These are phyloP conservation scores for Pyricularia pennisetigena DNA, from an alignment of 2,329 filamentous ascomycete species.

Conservation along the genomic window DNA sequence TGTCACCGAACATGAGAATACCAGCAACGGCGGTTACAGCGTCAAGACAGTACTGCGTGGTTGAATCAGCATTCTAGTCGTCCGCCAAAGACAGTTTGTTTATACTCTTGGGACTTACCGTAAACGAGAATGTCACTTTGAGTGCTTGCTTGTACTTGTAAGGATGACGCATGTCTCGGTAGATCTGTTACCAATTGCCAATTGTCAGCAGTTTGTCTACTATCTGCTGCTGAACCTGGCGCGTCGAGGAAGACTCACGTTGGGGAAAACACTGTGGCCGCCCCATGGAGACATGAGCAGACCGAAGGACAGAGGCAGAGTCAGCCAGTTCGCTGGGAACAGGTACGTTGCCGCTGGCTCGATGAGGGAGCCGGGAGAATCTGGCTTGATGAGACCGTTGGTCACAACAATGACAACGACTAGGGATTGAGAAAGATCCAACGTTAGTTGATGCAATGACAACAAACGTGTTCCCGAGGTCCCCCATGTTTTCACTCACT, in stretches of 20 bases:
- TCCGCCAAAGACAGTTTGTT: not conserved
- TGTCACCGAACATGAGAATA: slow-evolving; percentile 88
- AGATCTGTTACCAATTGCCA: slow-evolving; percentile 30
- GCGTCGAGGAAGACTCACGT: slow-evolving; percentile 32
- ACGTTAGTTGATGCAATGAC: not conserved
- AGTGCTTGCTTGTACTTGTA: slow-evolving; percentile 56
- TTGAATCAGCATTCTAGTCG: not conserved
- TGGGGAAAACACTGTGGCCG: slow-evolving; percentile 67
- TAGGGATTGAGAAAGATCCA: slow-evolving; percentile 21
- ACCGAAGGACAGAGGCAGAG: slow-evolving; percentile 79
- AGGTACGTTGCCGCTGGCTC: slow-evolving; percentile 72
- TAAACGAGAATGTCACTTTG: slow-evolving; percentile 17
- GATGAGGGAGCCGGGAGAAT: slow-evolving; percentile 71
- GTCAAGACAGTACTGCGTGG: slow-evolving; percentile 62
- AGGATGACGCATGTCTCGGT: slow-evolving; percentile 60
- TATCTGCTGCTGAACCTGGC: not conserved
- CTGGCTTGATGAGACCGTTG: slow-evolving; percentile 77
- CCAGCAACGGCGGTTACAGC: slow-evolving; percentile 73
- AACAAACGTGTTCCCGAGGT: not conserved
- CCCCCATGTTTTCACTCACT: slow-evolving; percentile 50
- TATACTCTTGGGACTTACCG: slow-evolving; percentile 17
- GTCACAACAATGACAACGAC: slow-evolving; percentile 76
- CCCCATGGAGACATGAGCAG: slow-evolving; percentile 72
- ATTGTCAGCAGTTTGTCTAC: not conserved
- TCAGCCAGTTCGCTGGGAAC: slow-evolving; percentile 78